These are phyloP conservation scores for Aureobasidium lini DNA, from an alignment of 2,329 filamentous ascomycete genomes.

Conservation along the genomic window DNA sequence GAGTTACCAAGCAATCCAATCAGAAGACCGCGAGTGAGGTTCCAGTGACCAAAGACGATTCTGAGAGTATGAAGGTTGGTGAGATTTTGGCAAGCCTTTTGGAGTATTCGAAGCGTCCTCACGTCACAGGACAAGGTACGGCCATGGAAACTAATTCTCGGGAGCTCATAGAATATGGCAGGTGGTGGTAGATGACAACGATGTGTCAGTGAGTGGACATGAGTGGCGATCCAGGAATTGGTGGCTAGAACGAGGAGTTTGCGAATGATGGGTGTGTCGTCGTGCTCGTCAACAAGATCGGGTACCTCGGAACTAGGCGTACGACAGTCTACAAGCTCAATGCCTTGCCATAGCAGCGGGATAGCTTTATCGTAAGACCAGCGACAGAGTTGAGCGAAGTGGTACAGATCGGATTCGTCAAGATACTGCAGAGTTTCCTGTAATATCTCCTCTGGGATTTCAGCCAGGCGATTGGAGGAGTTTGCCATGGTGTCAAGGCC, in stretches of 20 bases:
- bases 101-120: slow-evolving; percentile 33
- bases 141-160: slow-evolving; percentile 32
- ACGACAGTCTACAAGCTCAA: slow-evolving; percentile 35
- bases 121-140: slow-evolving; percentile 34
- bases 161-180: slow-evolving; percentile 37
- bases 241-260: slow-evolving; percentile 36
- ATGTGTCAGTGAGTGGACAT: slow-evolving; percentile 37
- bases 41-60: slow-evolving; percentile 38
- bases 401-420: slow-evolving; percentile 24
- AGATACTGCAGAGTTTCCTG: slow-evolving; percentile 33
- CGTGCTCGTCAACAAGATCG: slow-evolving; percentile 27
- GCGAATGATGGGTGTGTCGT: slow-evolving; percentile 37
- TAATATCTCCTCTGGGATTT: slow-evolving; percentile 36
- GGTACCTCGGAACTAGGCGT: slow-evolving; percentile 19
- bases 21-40: slow-evolving; percentile 33
- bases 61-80: slow-evolving; percentile 37
- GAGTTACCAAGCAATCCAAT: slow-evolving; percentile 32
- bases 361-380: slow-evolving; percentile 30
- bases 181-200: slow-evolving; percentile 40
- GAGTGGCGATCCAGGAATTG: slow-evolving; percentile 34
- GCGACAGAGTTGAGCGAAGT: slow-evolving; percentile 28
- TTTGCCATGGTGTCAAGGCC: neutral
- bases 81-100: slow-evolving; percentile 33
- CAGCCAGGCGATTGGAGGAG: neutral
- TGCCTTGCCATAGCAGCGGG: slow-evolving; percentile 34